Evolutionary conservation across 2,329 filamentous ascomycete species (phyloP), one percentile per base, ranked within the genome.

Genomic region (Phialophora tarda): DNA sequence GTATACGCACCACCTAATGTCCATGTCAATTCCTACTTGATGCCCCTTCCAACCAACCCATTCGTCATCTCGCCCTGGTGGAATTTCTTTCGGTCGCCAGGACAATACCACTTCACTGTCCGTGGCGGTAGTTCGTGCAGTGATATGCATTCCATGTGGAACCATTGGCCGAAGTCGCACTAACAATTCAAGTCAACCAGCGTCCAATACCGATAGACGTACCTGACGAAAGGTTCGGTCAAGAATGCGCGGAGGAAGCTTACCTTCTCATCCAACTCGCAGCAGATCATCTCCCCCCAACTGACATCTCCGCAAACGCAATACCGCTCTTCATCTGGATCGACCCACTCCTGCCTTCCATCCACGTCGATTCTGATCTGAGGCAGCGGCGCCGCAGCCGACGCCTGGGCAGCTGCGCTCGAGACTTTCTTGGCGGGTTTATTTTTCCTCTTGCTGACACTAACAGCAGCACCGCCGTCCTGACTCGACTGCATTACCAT

Each of bases 81-180:
- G 48, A 80, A 75, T 72, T 81, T 84, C 72, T 83, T 81, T 53
- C 83, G 77, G 72, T 87, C 89, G 48, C 87, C 84, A 0, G 86
- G 86, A 76, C 87, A 89, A 72, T 86, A 89, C 87, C 87, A 89
- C 75, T 88, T 88, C 11, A 83, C 82, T 12, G 86, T 83, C 26
- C 86, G 81, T n/a, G 82, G 82, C 7, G 87, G 87, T 34, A 86
- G 80, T 61, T 86, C 85, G 6, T 80, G 79, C 21, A 89, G 78
- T 14, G 83, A 82, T 28, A 89, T 82, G 69, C 87, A 89, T 41
- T 82, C 80, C 55, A 89, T 81, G 72, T 89, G 87, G 74, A 89
- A 89, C 87, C 87, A 89, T 77, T 89, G 69, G n/a, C 71, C 86
- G 51, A 82, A 84, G 69, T 88, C 85, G 76, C 87, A 89, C 83